Evolutionary conservation across 2,329 filamentous ascomycete species (phyloP).

Genomic region (Ceratocystis cacaofunesta): DNA sequence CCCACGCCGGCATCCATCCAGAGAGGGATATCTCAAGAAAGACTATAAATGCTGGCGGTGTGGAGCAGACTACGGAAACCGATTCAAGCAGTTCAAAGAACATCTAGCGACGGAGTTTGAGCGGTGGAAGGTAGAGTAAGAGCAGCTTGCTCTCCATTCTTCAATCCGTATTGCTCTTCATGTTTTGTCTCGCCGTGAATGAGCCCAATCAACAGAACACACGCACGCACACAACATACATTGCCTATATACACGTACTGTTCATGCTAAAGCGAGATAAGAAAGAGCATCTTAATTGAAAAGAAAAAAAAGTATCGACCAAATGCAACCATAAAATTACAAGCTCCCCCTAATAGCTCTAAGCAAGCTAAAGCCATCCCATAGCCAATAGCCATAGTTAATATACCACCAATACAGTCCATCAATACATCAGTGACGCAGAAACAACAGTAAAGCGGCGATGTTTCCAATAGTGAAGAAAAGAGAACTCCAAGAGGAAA

Average conservation of each 20-base stretch:
- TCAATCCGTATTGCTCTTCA: too few species aligned
- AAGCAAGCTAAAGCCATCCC: neutral
- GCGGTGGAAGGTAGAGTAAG: conserved; percentile 52
- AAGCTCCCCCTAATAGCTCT: neutral
- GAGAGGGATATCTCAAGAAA: conserved; percentile 42
- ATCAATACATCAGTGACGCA: neutral
- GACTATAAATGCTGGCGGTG: conserved; percentile 80
- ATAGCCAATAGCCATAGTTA: neutral
- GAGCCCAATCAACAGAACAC: too few species aligned
- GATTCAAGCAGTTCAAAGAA: conserved; percentile 56
- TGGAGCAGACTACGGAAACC: conserved; percentile 54
- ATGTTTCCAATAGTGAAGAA: neutral
- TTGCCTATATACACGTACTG: too few species aligned
- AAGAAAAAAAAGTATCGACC: neutral
- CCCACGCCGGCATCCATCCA: conserved; percentile 40
- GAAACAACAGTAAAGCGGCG: neutral
- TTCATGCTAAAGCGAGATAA: neutral
- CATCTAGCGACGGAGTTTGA: conserved; percentile 66
- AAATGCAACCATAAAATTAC: conserved; percentile 3
- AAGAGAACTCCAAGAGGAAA: neutral
- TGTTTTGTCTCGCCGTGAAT: too few species aligned
- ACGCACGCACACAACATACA: too few species aligned
- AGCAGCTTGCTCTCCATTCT: neutral
- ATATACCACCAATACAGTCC: neutral
- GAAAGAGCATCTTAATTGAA: neutral